A percentile compares a stretch with the other conserved stretches of the same genome.
Conservation (phyloP, 2,329 filamentous ascomycete species). For the Rhinocladiella mackenziei region DNA sequence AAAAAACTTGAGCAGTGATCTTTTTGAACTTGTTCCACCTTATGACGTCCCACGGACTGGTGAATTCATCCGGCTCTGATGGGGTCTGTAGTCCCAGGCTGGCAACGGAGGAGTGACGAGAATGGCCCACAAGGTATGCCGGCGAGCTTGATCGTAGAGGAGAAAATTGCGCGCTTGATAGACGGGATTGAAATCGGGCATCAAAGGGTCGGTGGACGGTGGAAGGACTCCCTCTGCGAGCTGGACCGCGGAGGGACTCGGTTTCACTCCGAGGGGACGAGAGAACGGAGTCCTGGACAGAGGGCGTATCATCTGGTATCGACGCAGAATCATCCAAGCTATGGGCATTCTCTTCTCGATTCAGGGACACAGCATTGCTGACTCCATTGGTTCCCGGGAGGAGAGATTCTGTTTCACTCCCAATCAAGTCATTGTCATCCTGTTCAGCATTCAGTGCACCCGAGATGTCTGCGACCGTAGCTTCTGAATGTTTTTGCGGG, state of each 20-base stretch:
- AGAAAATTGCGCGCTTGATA: constrained; percentile 58
- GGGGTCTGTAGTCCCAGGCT: constrained; percentile 60
- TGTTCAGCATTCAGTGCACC: constrained; percentile 20
- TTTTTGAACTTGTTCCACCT: constrained; percentile 93
- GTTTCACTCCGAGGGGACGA: constrained; percentile 42
- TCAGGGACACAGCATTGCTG: constrained; percentile 5
- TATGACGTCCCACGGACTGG: constrained; percentile 93
- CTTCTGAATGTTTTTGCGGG: constrained; percentile 1
- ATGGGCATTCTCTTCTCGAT: constrained; percentile 29
- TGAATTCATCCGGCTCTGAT: constrained; percentile 63
- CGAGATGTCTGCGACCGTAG: background rate
- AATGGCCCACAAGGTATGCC: constrained; percentile 70
- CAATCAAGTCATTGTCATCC: constrained; percentile 24
- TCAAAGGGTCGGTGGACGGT: constrained; percentile 91
- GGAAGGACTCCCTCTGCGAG: constrained; percentile 66
- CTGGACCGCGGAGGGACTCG: constrained; percentile 48
- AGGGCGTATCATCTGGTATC: constrained; percentile 78
- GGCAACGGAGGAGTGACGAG: constrained; percentile 72
- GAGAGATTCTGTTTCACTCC: constrained; percentile 2
- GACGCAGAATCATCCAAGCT: constrained; percentile 67
- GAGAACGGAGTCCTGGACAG: constrained; percentile 61
- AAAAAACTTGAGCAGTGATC: constrained; percentile 83
- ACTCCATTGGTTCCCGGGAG: constrained; percentile 1
- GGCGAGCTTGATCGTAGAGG: constrained; percentile 68
- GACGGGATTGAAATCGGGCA: constrained; percentile 83